phyloP scores from a whole-genome alignment of 2,329 filamentous ascomycete species.

The Alternaria sp. region DNA sequence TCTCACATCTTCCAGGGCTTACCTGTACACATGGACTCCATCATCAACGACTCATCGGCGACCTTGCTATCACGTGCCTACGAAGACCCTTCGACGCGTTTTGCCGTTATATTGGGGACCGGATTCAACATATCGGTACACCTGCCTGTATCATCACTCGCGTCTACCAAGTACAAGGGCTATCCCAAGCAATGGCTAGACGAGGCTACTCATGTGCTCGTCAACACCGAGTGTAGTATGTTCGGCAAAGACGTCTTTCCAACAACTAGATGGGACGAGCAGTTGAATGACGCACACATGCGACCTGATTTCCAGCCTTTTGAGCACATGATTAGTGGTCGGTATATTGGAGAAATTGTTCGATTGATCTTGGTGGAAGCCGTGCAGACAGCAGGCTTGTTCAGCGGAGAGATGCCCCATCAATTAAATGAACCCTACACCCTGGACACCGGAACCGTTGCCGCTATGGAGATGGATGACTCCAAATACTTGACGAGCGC shows the following conservation, averaged over 20 bases:
- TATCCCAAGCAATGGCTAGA: conserved; percentile 65
- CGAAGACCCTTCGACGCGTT: conserved; percentile 65
- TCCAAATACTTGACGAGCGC: conserved; percentile 52
- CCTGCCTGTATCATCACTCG: conserved; percentile 64
- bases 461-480: conserved; percentile 63
- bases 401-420: conserved; percentile 65
- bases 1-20: conserved; percentile 53
- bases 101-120: conserved; percentile 71
- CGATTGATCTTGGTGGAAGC: conserved; percentile 69
- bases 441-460: conserved; percentile 67
- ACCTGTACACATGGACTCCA: conserved; percentile 67
- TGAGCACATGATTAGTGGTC: conserved; percentile 70
- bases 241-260: conserved; percentile 67
- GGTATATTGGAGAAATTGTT: conserved; percentile 70
- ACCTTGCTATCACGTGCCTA: conserved; percentile 70
- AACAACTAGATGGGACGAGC: conserved; percentile 68
- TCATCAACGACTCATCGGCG: conserved; percentile 70
- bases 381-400: conserved; percentile 63
- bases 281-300: conserved; percentile 64
- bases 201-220: conserved; percentile 67
- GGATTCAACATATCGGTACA: conserved; percentile 72
- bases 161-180: conserved; percentile 63
- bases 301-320: conserved; percentile 71
- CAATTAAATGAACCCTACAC: conserved; percentile 65
- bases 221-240: conserved; percentile 73